phyloP scores from a whole-genome alignment of 352 stramenopile genomes.

The Peronospora destructor region DNA sequence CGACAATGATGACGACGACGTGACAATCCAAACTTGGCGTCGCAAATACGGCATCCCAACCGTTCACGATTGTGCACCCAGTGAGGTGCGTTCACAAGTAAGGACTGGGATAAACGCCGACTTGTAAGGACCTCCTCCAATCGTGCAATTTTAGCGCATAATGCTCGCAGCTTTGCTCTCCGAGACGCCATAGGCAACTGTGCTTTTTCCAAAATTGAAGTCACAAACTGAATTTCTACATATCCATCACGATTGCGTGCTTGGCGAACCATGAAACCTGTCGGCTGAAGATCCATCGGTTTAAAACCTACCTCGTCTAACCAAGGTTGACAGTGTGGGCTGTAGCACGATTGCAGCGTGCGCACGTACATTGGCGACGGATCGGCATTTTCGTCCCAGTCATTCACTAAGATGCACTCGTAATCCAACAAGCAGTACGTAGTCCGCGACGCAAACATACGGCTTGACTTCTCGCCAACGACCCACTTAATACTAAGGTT shows the following conservation, averaged over 20 bases:
- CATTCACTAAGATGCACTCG: constrained; percentile 64
- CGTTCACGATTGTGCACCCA: constrained; percentile 69
- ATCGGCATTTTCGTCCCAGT: constrained; percentile 53
- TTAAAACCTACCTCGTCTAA: constrained; percentile 49
- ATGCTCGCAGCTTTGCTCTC: constrained; percentile 48
- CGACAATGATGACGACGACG: constrained; percentile 72
- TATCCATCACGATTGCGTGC: constrained; percentile 36
- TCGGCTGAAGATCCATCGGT: constrained; percentile 52
- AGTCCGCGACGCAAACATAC: constrained; percentile 59
- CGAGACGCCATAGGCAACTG: constrained; percentile 48
- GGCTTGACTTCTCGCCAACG: constrained; percentile 50
- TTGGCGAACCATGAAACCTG: constrained; percentile 69
- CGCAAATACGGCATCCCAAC: constrained; percentile 48
- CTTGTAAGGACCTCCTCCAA: constrained; percentile 70
- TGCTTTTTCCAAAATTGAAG: constrained; percentile 65
- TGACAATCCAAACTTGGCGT: constrained; percentile 61
- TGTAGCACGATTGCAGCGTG: constrained; percentile 58
- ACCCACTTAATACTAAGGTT: constrained; percentile 70
- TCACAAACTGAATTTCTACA: constrained; percentile 72
- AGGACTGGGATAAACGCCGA: constrained; percentile 56
- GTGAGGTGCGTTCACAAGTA: constrained; percentile 53
- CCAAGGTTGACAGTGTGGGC: constrained; percentile 52
- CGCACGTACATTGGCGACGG: constrained; percentile 62
- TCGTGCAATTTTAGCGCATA: constrained; percentile 48
- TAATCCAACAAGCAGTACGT: constrained; percentile 73